Percentiles rank a stretch among this genome's conserved stretches.
Evolutionary conservation across 306 rosid species (phyloP).

Genomic region (Inga laurina): DNA sequence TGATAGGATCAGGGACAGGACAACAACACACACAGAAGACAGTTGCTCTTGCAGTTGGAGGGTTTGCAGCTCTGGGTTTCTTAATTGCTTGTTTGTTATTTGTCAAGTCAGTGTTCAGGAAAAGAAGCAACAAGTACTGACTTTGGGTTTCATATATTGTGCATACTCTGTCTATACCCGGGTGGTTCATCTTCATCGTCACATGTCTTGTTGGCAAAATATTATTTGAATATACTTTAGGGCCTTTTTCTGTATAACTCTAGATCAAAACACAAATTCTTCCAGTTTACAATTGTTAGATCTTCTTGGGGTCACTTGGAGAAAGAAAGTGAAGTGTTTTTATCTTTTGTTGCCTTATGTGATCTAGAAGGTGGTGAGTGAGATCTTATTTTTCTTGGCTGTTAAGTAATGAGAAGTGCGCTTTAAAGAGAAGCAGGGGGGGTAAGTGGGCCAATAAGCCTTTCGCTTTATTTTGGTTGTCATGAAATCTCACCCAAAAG

Average conservation of each 20-base stretch:
- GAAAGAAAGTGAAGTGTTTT: not conserved
- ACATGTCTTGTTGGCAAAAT: not conserved
- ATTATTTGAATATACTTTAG: not conserved
- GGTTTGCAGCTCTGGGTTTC: constrained; percentile 65
- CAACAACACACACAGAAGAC: constrained; percentile 48
- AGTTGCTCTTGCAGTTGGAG: constrained; percentile 71
- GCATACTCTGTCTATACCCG: not conserved
- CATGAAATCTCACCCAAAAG: not conserved
- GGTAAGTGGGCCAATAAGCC: not conserved
- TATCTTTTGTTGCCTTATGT: not conserved
- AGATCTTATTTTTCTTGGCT: not conserved
- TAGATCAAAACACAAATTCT: not conserved
- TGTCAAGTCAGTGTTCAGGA: constrained; percentile 45
- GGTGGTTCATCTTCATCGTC: too few species aligned
- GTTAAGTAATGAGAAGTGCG: constrained; percentile 14
- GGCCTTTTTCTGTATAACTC: not conserved
- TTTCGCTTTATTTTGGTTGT: constrained; percentile 3
- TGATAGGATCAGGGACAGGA: constrained; percentile 38
- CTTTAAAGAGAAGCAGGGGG: not conserved
- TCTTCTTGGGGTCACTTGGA: not conserved
- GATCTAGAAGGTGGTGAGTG: not conserved
- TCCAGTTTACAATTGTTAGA: not conserved
- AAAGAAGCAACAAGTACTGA: constrained; percentile 28
- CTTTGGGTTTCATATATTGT: not conserved
- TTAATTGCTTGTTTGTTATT: constrained; percentile 53